phyloP scores from a whole-genome alignment of 2,329 filamentous ascomycete genomes.

The Epicoccum sorghinum region DNA sequence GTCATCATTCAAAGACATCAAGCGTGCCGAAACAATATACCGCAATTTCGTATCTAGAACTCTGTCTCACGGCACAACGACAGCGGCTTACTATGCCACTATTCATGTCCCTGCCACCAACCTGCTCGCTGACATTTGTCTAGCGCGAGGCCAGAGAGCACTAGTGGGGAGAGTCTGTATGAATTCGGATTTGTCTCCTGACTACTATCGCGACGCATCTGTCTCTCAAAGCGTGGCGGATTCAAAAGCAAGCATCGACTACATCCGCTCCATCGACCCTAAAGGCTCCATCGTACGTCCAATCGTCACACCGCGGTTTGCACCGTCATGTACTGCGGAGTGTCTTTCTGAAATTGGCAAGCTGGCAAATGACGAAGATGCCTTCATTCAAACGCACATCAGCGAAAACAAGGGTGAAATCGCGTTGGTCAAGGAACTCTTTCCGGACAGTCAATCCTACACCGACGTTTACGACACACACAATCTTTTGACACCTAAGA shows the following conservation, averaged over 20 bases:
- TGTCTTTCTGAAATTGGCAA: slow-evolving; percentile 68
- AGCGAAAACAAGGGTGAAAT: slow-evolving; percentile 82
- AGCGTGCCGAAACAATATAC: slow-evolving; percentile 74
- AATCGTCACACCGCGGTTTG: slow-evolving; percentile 76
- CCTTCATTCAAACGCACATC: slow-evolving; percentile 87
- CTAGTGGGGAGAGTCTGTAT: slow-evolving; percentile 96
- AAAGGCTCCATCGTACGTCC: slow-evolving; percentile 69
- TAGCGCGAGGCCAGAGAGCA: slow-evolving; percentile 80
- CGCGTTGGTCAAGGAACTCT: slow-evolving; percentile 70
- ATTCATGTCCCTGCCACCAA: slow-evolving; percentile 89
- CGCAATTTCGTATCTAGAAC: slow-evolving; percentile 78
- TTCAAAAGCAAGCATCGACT: slow-evolving; percentile 53
- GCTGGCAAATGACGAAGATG: slow-evolving; percentile 65
- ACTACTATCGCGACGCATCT: slow-evolving; percentile 79
- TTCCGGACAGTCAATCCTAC: slow-evolving; percentile 70
- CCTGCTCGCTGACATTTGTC: slow-evolving; percentile 82
- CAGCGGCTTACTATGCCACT: slow-evolving; percentile 93
- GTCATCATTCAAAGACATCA: slow-evolving; percentile 69
- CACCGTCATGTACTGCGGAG: slow-evolving; percentile 59
- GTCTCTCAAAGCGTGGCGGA: slow-evolving; percentile 64
- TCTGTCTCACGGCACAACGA: slow-evolving; percentile 88
- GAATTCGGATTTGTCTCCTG: slow-evolving; percentile 74
- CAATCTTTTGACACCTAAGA: slow-evolving; percentile 72
- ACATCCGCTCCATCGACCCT: slow-evolving; percentile 73
- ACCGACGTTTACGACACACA: slow-evolving; percentile 77